Conservation (phyloP, 352 stramenopile species). For the Bremia lactucae region DNA sequence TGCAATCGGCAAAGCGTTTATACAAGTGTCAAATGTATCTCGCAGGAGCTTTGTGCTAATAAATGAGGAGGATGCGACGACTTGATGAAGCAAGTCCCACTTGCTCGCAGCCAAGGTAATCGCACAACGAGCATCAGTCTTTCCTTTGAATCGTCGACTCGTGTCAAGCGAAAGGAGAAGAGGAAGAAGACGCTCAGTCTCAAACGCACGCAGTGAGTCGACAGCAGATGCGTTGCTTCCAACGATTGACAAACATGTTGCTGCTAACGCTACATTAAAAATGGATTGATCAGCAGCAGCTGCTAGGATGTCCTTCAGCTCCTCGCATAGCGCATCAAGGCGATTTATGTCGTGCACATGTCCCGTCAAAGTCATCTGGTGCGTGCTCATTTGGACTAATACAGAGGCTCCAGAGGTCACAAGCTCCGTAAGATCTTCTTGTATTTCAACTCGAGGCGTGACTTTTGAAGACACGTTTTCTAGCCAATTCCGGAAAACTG, state of each 20-base stretch:
- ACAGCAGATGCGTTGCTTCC: conserved; percentile 16
- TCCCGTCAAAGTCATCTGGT: conserved; percentile 25
- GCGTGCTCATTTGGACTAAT: conserved; percentile 29
- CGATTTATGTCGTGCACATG: conserved; percentile 17
- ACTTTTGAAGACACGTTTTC: not conserved
- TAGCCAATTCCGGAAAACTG: conserved; percentile 8
- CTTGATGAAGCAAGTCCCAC: conserved; percentile 42
- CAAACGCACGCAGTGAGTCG: conserved; percentile 27
- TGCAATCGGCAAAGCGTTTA: conserved; percentile 40
- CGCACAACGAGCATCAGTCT: conserved; percentile 21
- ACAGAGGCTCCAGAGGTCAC: conserved; percentile 23
- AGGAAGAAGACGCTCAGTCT: conserved; percentile 23
- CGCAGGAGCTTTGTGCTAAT: conserved; percentile 30
- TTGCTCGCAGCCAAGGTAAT: conserved; percentile 36
- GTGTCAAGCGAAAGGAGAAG: conserved; percentile 29
- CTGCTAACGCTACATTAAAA: conserved; percentile 29
- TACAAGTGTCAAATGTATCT: conserved; percentile 26
- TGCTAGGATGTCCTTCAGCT: conserved; percentile 18
- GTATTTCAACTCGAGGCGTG: conserved; percentile 11
- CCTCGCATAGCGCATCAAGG: conserved; percentile 24
- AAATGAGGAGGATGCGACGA: conserved; percentile 41
- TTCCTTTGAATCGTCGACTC: conserved; percentile 20
- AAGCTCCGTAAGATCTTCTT: conserved; percentile 12
- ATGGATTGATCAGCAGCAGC: conserved; percentile 1
- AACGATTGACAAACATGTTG: conserved; percentile 27